Percentiles rank a stretch among this genome's conserved stretches.
Evolutionary conservation across 805 yeast genomes (phyloP).

Genomic region (Candida silvatica): DNA sequence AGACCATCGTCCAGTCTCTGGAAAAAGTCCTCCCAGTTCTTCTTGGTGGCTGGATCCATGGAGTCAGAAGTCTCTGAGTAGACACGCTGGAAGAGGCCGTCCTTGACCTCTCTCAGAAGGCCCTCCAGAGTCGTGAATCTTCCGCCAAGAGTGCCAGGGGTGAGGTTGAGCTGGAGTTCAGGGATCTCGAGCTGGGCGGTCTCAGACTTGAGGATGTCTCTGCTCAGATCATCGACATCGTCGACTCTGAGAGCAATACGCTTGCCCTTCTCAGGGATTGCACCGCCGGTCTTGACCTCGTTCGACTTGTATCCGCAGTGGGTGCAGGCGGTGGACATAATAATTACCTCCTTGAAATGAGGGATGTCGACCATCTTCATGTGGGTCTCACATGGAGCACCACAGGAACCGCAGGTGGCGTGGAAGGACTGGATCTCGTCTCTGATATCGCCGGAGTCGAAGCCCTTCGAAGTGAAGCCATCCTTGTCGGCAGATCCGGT

Average conservation of each 20-base stretch:
- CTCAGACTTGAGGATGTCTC: constrained; percentile 93
- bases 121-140: constrained; percentile 98
- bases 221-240: constrained; percentile 86
- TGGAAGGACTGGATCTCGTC: constrained; percentile 91
- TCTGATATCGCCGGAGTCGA: constrained; percentile 50
- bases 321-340: constrained; percentile 92
- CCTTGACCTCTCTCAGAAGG: constrained; percentile 76
- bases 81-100: constrained; percentile 80
- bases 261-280: constrained; percentile 79
- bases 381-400: constrained; percentile 75
- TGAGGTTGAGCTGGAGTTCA: constrained; percentile 81
- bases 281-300: constrained; percentile 98
- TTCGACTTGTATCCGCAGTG: constrained; percentile 93
- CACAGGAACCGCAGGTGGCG: constrained; percentile 91
- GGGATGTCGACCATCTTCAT: constrained; percentile 97
- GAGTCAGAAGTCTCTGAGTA: constrained; percentile 84
- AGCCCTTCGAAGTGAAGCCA: constrained; percentile 25
- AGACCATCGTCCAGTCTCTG: constrained; percentile 67
- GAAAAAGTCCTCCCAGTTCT: constrained; percentile 80
- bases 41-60: constrained; percentile 70
- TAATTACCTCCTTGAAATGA: constrained; percentile 93
- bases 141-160: constrained; percentile 96
- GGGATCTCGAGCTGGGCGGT: constrained; percentile 83
- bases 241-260: constrained; percentile 64
- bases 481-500: constrained; percentile 66